Evolutionary conservation across 129 eudicot genomes (phyloP), one percentile per base, ranked within the genome.

Genomic region (Lonicera japonica): DNA sequence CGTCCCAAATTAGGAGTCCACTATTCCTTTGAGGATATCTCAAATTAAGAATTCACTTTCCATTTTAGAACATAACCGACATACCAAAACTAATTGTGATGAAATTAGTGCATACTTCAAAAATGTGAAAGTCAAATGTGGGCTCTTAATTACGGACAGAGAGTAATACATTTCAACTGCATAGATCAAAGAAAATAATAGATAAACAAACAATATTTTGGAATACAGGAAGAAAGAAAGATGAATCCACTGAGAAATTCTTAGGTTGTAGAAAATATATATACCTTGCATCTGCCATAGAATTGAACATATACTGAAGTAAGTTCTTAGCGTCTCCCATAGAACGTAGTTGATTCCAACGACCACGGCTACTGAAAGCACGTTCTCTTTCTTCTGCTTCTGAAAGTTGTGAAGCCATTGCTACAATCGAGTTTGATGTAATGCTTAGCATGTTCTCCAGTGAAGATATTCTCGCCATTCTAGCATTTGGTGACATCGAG

Each of bases 251-350:
- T 20, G 25, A 41, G 24, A 10, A 39, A 55, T 23, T 11, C 8
- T 15, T 23, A 21, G 15, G 54, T 21, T 62, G 51, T 14, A 59
- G 51, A 51, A 24, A 34, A 17, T n/a, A n/a, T n/a, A n/a, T n/a
- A n/a, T 63, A 91, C 96, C 86, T 87, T 72, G 95, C 70, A 41
- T 92, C 95, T 20, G 68, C 84, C 34, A 80, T 82, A 71, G 83
- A 65, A 70, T 69, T 80, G 66, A 87, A 87, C 79, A 87, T 80
- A 74, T 84, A 70, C 52, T 85, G 98, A 56, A 92, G 96, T 71
- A 87, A 75, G 73, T 71, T 85, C 77, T 82, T 92, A 7, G 98
- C 98, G 78, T 92, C 98, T 56, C 91, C 96, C 80, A 92, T 76
- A 3, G 96, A 76, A 11, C 86, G 80, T 54, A 92, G 66, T 51